Percentiles rank a stretch among this genome's conserved stretches.
These are phyloP conservation scores for Leishmania tarentolae DNA, from an alignment of 208 protist species.

Conservation along the genomic window DNA sequence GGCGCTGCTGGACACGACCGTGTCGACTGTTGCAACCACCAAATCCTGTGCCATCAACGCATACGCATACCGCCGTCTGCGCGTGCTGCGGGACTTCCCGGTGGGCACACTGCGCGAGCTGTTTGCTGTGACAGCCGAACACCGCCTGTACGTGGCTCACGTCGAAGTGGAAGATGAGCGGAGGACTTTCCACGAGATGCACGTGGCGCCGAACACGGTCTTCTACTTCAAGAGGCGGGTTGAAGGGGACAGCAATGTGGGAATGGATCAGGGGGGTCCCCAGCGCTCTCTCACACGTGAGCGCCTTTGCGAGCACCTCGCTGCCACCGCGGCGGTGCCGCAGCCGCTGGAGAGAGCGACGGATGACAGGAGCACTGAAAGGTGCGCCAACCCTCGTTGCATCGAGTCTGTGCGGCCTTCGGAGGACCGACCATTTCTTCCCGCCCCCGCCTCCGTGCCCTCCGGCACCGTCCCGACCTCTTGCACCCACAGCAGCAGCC, in stretches of 20 bases:
- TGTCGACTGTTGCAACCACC: slow-evolving; percentile 17
- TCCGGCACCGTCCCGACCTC: slow-evolving; percentile 1
- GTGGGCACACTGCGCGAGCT: slow-evolving; percentile 69
- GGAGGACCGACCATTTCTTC: slow-evolving; percentile 15
- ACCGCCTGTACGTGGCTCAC: slow-evolving; percentile 41
- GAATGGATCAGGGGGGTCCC: not conserved
- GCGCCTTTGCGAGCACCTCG: slow-evolving; percentile 22
- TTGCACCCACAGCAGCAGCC: not conserved
- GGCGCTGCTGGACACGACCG: slow-evolving; percentile 20
- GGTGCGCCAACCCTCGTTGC: not conserved
- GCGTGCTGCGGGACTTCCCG: slow-evolving; percentile 47
- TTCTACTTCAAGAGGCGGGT: slow-evolving; percentile 31
- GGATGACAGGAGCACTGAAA: not conserved
- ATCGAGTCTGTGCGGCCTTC: slow-evolving; percentile 11
- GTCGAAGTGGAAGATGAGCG: slow-evolving; percentile 30
- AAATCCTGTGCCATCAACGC: slow-evolving; percentile 13
- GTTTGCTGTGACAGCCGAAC: slow-evolving; percentile 27
- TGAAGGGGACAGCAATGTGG: not conserved
- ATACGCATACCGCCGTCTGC: slow-evolving; percentile 46
- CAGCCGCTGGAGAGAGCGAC: not conserved
- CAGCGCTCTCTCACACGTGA: slow-evolving; percentile 17
- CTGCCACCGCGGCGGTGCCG: not conserved
- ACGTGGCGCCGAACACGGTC: slow-evolving; percentile 26
- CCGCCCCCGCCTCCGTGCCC: not conserved
- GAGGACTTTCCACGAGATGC: slow-evolving; percentile 22